These are phyloP conservation scores for Talaromyces ruber DNA, from an alignment of 495 filamentous ascomycete species.

Conservation along the genomic window DNA sequence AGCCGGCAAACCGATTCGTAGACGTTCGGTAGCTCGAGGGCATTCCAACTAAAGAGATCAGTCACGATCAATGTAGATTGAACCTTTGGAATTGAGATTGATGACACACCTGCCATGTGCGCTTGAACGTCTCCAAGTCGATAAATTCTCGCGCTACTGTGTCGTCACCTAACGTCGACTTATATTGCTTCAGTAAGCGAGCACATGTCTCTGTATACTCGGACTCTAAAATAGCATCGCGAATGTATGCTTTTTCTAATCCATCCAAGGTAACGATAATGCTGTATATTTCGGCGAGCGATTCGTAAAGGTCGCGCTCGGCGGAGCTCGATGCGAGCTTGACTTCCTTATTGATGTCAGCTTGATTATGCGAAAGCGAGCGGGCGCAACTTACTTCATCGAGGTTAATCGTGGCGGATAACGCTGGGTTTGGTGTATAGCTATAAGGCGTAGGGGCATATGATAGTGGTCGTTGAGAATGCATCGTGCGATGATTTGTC, in stretches of 20 bases:
- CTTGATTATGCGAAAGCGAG: conserved; percentile 1
- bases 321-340: conserved; percentile 77
- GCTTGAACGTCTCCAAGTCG: conserved; percentile 89
- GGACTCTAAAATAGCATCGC: conserved; percentile 82
- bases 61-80: too few species aligned
- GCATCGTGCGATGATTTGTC: conserved; percentile 15
- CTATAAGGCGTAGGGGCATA: conserved; percentile 91
- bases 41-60: conserved; percentile 66
- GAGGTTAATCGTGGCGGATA: conserved; percentile 83
- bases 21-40: conserved; percentile 83
- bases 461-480: conserved; percentile 41
- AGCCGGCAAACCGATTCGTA: conserved; percentile 77
- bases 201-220: conserved; percentile 96
- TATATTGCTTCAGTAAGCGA: conserved; percentile 91
- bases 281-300: conserved; percentile 93
- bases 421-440: conserved; percentile 70
- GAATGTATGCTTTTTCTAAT: conserved; percentile 92
- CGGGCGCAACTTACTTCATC: conserved; percentile 59
- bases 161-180: conserved; percentile 82
- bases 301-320: conserved; percentile 90
- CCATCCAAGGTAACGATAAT: conserved; percentile 94
- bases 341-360: conserved; percentile 61
- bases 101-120: conserved; percentile 72
- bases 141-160: conserved; percentile 74
- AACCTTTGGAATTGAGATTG: too few species aligned